Evolutionary conservation across 2,329 filamentous ascomycete species (phyloP).

Genomic region (Fonsecaea nubica): DNA sequence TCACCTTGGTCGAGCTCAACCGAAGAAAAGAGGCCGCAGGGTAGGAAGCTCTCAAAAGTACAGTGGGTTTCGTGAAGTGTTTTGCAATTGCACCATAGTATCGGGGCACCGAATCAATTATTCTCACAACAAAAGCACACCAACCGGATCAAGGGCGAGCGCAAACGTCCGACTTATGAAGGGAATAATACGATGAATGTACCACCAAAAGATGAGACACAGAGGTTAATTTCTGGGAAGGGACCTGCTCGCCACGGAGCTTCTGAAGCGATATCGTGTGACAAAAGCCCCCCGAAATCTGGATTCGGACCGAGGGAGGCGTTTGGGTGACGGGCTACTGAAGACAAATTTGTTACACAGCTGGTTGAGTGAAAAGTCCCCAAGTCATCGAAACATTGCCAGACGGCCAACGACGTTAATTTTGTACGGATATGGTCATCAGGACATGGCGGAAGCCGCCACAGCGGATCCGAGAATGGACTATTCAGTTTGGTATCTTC

Average conservation of each 20-base stretch:
- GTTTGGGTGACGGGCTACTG: slow-evolving; percentile 8
- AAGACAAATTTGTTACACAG: slow-evolving; percentile 27
- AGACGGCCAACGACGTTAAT: slow-evolving; percentile 11
- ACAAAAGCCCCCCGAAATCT: slow-evolving; percentile 25
- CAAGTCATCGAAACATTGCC: slow-evolving; percentile 11
- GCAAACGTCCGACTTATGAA: slow-evolving; percentile 23
- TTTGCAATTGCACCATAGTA: background rate
- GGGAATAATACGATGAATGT: slow-evolving; percentile 25
- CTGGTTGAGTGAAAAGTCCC: slow-evolving; percentile 16
- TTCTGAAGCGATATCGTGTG: slow-evolving; percentile 23
- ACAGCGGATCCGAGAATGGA: slow-evolving; percentile 26
- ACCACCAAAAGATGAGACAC: slow-evolving; percentile 27
- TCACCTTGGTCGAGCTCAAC: slow-evolving; percentile 27
- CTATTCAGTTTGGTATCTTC: slow-evolving; percentile 25
- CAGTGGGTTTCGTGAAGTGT: slow-evolving; percentile 7
- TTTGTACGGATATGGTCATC: slow-evolving; percentile 19
- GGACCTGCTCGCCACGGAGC: slow-evolving; percentile 3
- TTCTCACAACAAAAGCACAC: background rate
- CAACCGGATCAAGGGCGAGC: slow-evolving; percentile 9
- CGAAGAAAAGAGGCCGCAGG: slow-evolving; percentile 16
- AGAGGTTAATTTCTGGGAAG: slow-evolving; percentile 11
- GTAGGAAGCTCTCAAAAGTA: background rate
- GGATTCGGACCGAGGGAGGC: slow-evolving; percentile 25
- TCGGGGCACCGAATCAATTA: slow-evolving; percentile 3
- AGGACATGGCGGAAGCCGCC: slow-evolving; percentile 21